Percentiles rank a stretch among this genome's conserved stretches.
Evolutionary conservation across 257 asterid species (phyloP).

Genomic region (Scutellaria baicalensis): DNA sequence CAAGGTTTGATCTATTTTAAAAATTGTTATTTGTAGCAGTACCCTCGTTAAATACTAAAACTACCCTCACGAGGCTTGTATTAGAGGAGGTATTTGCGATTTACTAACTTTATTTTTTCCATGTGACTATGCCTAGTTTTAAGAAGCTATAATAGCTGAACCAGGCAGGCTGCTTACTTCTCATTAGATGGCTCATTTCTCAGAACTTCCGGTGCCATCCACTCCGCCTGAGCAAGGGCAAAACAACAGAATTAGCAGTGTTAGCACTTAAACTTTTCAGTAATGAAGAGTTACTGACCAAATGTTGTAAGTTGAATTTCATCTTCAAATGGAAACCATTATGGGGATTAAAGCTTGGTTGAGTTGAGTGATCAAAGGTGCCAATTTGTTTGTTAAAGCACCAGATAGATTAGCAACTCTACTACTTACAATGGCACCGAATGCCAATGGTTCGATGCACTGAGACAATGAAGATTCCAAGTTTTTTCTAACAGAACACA

Average conservation of each 20-base stretch:
- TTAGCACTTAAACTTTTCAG: neutral
- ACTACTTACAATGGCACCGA: neutral
- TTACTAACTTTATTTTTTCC: no score
- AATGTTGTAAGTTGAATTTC: neutral
- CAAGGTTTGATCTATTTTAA: no score
- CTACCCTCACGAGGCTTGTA: no score
- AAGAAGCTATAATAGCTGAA: neutral
- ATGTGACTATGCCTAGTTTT: neutral
- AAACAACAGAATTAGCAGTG: slow-evolving; percentile 17
- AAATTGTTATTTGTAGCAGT: no score
- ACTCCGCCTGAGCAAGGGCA: slow-evolving; percentile 76
- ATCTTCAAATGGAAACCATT: neutral
- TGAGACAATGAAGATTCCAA: neutral
- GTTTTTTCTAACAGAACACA: no score
- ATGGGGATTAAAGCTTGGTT: neutral
- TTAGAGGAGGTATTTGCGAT: no score
- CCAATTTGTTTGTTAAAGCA: neutral
- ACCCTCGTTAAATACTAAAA: no score
- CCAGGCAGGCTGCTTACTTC: slow-evolving; percentile 48
- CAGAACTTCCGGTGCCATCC: slow-evolving; percentile 99
- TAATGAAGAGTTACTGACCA: neutral
- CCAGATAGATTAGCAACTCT: neutral
- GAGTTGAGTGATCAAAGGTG: neutral
- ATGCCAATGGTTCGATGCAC: neutral
- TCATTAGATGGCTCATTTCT: slow-evolving; percentile 96